Percentiles rank a stretch among this genome's conserved stretches.
phyloP scores from a whole-genome alignment of 225 moss, liverwort and hornwort species.

The Rhytidiadelphus loreus region DNA sequence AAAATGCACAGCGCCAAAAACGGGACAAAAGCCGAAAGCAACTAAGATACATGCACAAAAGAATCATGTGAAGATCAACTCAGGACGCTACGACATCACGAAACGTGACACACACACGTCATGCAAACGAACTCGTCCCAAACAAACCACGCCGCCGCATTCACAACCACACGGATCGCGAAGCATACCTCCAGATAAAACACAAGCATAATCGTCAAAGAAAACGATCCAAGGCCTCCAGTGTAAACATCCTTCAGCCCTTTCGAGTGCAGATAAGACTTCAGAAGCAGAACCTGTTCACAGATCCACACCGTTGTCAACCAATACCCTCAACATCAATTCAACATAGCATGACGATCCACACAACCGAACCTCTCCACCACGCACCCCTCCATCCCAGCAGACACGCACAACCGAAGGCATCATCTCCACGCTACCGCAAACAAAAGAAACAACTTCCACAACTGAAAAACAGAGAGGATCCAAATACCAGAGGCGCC shows the following conservation, averaged over 20 bases:
- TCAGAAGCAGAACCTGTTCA: conserved; percentile 79
- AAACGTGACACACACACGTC: neutral
- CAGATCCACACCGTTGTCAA: neutral
- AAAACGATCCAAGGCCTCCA: conserved; percentile 97
- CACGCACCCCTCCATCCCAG: too few species aligned
- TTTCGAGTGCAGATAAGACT: conserved; percentile 76
- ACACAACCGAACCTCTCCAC: neutral
- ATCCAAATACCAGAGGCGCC: conserved; percentile 74
- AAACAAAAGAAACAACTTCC: too few species aligned
- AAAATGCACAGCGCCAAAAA: neutral
- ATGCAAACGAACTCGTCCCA: neutral
- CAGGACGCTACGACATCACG: neutral
- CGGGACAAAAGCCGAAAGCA: neutral
- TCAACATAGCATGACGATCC: neutral
- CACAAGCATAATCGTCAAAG: conserved; percentile 94
- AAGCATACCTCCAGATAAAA: conserved; percentile 80
- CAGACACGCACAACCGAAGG: neutral
- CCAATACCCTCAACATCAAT: neutral
- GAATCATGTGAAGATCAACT: neutral
- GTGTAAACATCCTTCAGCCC: conserved; percentile 91
- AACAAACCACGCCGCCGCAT: neutral
- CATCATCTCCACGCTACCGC: neutral
- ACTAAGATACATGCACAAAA: neutral
- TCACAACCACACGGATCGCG: neutral
- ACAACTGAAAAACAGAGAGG: neutral